Evolutionary conservation across 345 rosid species (phyloP).

Genomic region (Gossypium ekmanianum): DNA sequence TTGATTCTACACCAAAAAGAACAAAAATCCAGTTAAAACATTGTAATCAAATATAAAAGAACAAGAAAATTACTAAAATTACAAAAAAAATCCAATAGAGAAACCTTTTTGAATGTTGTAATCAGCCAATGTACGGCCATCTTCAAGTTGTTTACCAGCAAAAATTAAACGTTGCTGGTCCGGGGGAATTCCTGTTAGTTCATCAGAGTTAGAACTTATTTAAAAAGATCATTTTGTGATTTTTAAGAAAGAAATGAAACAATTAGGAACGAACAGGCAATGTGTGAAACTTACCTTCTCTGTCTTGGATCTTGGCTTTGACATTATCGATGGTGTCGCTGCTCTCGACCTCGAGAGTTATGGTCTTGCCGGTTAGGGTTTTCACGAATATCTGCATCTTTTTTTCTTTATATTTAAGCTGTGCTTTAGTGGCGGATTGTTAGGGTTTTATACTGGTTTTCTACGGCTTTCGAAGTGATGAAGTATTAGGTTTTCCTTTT

Average conservation of each 20-base stretch:
- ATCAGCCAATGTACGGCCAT: slow-evolving; percentile 86
- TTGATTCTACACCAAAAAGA: slow-evolving; percentile 42
- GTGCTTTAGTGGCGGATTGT: not conserved
- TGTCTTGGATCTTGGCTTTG: slow-evolving; percentile 91
- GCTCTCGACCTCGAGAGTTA: slow-evolving; percentile 92
- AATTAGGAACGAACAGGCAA: not conserved
- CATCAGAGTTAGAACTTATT: not conserved
- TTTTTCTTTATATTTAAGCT: not conserved
- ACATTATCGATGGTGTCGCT: slow-evolving; percentile 85
- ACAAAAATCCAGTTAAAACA: not conserved
- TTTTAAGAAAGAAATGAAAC: not conserved
- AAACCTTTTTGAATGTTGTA: slow-evolving; percentile 86
- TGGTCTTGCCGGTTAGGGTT: slow-evolving; percentile 88
- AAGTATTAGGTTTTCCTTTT: no score
- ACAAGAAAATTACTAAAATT: not conserved
- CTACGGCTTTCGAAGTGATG: no score
- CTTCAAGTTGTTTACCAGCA: slow-evolving; percentile 92
- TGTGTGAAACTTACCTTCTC: slow-evolving; percentile 46
- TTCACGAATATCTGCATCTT: slow-evolving; percentile 90
- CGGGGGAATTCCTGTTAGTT: slow-evolving; percentile 66
- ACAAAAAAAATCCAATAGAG: no score
- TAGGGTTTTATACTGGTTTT: slow-evolving; percentile 15
- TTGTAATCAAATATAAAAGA: not conserved
- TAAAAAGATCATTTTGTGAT: not conserved
- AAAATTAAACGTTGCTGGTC: slow-evolving; percentile 87